Percentiles rank a stretch among this genome's conserved stretches.
Evolutionary conservation across 768 basidiomycete species (phyloP).

Genomic region (Daedaleopsis nitida): DNA sequence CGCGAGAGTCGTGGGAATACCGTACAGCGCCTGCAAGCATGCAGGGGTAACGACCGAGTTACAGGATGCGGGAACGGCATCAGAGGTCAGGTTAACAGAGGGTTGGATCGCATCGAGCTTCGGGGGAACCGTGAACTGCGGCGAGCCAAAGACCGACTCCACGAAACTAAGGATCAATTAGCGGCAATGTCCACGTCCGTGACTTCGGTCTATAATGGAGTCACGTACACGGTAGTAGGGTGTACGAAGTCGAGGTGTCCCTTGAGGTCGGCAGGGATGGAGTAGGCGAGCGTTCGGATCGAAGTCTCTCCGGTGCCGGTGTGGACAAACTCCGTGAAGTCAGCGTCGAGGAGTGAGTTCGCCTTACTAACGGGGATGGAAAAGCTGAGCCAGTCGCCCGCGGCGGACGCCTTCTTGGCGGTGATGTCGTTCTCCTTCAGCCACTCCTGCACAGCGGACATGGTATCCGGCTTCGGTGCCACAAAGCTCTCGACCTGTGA

Average conservation of each 20-base stretch:
- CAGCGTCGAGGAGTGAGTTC: slow-evolving; percentile 36
- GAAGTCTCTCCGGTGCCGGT: slow-evolving; percentile 27
- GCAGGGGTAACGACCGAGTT: slow-evolving; percentile 27
- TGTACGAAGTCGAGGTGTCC: slow-evolving; percentile 35
- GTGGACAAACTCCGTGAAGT: slow-evolving; percentile 38
- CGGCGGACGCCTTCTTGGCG: slow-evolving; percentile 26
- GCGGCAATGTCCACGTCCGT: not conserved
- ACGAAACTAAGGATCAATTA: slow-evolving; percentile 38
- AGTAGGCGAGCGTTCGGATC: slow-evolving; percentile 41
- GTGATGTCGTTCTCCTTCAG: slow-evolving; percentile 29
- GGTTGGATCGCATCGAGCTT: not conserved
- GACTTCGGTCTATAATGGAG: not conserved
- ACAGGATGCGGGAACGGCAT: slow-evolving; percentile 30
- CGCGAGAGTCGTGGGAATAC: slow-evolving; percentile 35
- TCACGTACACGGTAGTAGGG: slow-evolving; percentile 31
- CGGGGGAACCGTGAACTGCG: slow-evolving; percentile 23
- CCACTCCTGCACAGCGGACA: slow-evolving; percentile 30
- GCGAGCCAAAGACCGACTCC: slow-evolving; percentile 13
- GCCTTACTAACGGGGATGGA: slow-evolving; percentile 36
- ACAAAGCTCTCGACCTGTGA: slow-evolving; percentile 30
- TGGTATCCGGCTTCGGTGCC: slow-evolving; percentile 29
- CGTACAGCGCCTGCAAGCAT: slow-evolving; percentile 37
- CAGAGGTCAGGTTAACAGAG: slow-evolving; percentile 24
- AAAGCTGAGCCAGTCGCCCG: slow-evolving; percentile 40
- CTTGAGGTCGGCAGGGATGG: slow-evolving; percentile 35